phyloP scores from a whole-genome alignment of 2,329 filamentous ascomycete genomes.

The Verticillium klebahnii region DNA sequence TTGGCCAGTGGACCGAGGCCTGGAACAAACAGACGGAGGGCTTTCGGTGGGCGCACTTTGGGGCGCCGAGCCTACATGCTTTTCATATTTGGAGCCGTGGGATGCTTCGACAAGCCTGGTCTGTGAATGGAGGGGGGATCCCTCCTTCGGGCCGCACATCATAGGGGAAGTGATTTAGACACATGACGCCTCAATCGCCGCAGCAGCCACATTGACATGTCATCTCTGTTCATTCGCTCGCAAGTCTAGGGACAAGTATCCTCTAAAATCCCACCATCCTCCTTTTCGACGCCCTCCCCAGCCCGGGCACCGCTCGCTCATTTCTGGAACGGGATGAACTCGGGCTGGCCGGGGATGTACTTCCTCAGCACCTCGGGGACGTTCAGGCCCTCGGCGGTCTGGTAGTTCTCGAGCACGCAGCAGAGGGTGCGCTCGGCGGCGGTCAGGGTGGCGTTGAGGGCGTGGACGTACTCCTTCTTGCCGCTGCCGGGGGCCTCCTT shows the following conservation, averaged over 20 bases:
- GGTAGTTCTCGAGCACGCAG: slow-evolving; percentile 95
- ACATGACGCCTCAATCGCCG: no score
- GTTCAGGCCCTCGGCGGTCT: slow-evolving; percentile 78
- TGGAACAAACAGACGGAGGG: no score
- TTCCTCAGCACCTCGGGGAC: slow-evolving; percentile 81
- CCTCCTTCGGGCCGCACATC: no score
- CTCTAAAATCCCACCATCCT: background rate
- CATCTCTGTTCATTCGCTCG: background rate
- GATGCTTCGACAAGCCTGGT: no score
- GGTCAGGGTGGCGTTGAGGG: slow-evolving; percentile 82
- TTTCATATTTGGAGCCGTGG: no score
- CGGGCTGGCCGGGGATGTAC: slow-evolving; percentile 84
- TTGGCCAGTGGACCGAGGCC: no score
- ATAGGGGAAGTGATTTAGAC: no score
- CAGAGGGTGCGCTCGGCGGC: slow-evolving; percentile 90
- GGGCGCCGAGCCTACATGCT: no score
- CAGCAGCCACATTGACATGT: background rate
- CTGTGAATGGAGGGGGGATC: no score
- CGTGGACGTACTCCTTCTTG: slow-evolving; percentile 90
- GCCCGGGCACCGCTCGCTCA: background rate
- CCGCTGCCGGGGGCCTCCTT: slow-evolving; percentile 15
- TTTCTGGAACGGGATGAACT: slow-evolving; percentile 75
- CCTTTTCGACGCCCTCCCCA: background rate
- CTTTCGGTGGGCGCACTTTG: no score
- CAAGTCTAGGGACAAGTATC: background rate